A percentile compares a stretch with the other conserved stretches of the same genome.
phyloP scores from a whole-genome alignment of 371 early-diverging fungal genomes.

The Saksenaea vasiformis region DNA sequence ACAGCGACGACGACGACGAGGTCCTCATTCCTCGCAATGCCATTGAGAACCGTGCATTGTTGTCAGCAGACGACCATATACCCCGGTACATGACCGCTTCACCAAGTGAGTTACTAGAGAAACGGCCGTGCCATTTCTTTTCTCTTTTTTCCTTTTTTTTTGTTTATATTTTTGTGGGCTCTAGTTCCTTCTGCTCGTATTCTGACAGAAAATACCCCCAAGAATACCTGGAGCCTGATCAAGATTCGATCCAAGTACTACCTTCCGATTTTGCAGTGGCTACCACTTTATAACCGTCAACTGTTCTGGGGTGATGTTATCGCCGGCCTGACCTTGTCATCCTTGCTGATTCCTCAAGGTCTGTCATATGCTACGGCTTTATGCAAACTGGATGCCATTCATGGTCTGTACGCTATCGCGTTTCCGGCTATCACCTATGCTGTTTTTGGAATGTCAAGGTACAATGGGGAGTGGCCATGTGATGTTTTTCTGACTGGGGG shows the following conservation, averaged over 20 bases:
- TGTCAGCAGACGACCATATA: slow-evolving; percentile 15
- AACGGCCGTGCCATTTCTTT: neutral
- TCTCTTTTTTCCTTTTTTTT: neutral
- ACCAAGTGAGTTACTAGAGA: slow-evolving; percentile 10
- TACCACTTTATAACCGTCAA: slow-evolving; percentile 72
- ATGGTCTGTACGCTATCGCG: slow-evolving; percentile 86
- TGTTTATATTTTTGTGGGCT: neutral
- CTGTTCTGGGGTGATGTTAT: slow-evolving; percentile 68
- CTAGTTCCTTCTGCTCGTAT: neutral
- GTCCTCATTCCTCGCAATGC: neutral
- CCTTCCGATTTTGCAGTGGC: slow-evolving; percentile 87
- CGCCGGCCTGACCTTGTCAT: slow-evolving; percentile 88
- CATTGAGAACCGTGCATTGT: neutral
- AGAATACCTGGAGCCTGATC: slow-evolving; percentile 40
- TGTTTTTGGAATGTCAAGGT: slow-evolving; percentile 88
- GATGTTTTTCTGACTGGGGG: neutral
- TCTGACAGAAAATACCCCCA: slow-evolving; percentile 10
- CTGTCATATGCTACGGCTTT: slow-evolving; percentile 88
- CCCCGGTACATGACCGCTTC: slow-evolving; percentile 27
- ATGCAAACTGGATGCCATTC: slow-evolving; percentile 80
- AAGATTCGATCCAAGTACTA: slow-evolving; percentile 80
- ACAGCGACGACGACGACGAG: slow-evolving; percentile 21
- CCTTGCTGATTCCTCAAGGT: slow-evolving; percentile 85
- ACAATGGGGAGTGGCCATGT: slow-evolving; percentile 7
- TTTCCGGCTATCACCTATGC: slow-evolving; percentile 85